phyloP scores from a whole-genome alignment of 2,329 filamentous ascomycete species.

The Sarocladium oryzae region DNA sequence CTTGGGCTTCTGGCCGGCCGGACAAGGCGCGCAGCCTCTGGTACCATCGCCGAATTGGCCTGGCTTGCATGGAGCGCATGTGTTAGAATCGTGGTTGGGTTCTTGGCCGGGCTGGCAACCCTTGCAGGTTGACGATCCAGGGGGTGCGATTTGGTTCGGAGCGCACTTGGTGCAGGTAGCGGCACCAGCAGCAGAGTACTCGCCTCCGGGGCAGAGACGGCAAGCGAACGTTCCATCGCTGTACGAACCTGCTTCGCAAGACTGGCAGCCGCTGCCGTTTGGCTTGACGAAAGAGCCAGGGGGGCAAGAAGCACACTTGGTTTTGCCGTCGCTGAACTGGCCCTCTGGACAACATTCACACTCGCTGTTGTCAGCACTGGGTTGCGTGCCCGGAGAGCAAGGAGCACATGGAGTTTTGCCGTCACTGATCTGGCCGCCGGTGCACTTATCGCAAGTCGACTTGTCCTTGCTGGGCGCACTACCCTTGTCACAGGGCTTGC shows the following conservation, averaged over 20 bases:
- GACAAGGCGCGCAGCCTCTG: constrained; percentile 1
- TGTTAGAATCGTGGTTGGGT: constrained; percentile 1
- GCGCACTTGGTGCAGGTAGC: neutral
- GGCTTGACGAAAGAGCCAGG: neutral
- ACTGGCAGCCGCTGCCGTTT: neutral
- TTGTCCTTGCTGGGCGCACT: neutral
- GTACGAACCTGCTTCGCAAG: neutral
- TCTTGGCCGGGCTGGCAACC: neutral
- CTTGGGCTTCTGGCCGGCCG: neutral
- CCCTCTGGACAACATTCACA: neutral
- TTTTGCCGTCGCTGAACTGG: neutral
- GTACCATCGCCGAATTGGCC: neutral
- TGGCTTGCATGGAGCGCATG: neutral
- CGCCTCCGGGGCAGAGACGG: neutral
- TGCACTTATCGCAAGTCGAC: neutral
- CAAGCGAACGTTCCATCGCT: neutral
- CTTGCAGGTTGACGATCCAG: neutral
- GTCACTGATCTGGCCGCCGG: neutral
- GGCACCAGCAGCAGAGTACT: constrained; percentile 3
- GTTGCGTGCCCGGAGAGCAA: neutral
- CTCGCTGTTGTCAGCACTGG: neutral
- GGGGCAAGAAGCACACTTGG: neutral
- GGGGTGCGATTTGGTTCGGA: neutral
- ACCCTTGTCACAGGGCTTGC: neutral
- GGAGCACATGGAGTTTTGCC: neutral